Evolutionary conservation across 371 early-diverging fungal species (phyloP).

Genomic region (Mucor saturninus): DNA sequence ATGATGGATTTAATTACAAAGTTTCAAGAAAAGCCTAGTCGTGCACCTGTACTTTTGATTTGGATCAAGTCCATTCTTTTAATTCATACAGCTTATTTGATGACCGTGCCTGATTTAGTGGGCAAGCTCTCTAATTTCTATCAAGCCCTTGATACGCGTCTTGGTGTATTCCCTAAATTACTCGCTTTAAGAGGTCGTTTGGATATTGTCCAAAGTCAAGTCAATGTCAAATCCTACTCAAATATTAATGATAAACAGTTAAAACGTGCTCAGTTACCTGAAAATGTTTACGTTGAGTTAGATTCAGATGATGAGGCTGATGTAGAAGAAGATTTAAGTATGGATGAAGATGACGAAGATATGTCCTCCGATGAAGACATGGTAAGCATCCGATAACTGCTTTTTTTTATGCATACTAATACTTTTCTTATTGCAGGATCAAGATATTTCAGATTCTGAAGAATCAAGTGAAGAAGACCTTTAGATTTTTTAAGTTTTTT

Average conservation of each 20-base stretch:
- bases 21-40: conserved; percentile 72
- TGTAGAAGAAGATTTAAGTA: conserved; percentile 39
- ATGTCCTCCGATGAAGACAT: conserved; percentile 22
- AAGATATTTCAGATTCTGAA: conserved; percentile 20
- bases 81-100: conserved; percentile 74
- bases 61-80: conserved; percentile 79
- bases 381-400: background rate
- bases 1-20: conserved; percentile 64
- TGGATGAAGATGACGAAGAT: conserved; percentile 38
- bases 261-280: conserved; percentile 41
- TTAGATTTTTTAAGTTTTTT: conserved; percentile 3
- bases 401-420: background rate
- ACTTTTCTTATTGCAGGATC: background rate
- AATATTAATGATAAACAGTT: conserved; percentile 43
- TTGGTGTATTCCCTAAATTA: conserved; percentile 65
- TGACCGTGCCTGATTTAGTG: conserved; percentile 72
- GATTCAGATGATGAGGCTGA: conserved; percentile 63
- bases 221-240: conserved; percentile 58
- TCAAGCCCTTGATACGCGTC: conserved; percentile 71
- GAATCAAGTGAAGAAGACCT: conserved; percentile 17
- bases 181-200: conserved; percentile 76
- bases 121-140: conserved; percentile 71
- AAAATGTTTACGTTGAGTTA: conserved; percentile 62
- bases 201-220: conserved; percentile 77
- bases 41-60: conserved; percentile 65